These are phyloP conservation scores for Petunia hybrid DNA, from an alignment of 305 asterid species.

Conservation along the genomic window DNA sequence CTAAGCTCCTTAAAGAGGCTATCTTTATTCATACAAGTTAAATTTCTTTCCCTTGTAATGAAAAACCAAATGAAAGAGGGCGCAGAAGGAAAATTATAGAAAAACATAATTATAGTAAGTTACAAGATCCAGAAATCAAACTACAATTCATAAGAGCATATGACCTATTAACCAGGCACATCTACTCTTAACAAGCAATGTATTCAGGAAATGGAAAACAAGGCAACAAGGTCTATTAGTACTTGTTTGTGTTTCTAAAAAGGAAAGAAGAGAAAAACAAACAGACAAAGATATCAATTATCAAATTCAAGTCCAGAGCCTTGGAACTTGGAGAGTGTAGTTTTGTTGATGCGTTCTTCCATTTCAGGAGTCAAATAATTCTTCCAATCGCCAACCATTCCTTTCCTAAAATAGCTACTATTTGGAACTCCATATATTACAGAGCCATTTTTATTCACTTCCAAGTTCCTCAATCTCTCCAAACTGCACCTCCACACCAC, in stretches of 20 bases:
- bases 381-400: constrained; percentile 67
- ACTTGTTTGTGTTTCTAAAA: background rate
- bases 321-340: constrained; percentile 30
- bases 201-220: no score
- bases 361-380: constrained; percentile 50
- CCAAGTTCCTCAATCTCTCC: constrained; percentile 43
- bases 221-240: no score
- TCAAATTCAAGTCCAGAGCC: constrained; percentile 37
- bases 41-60: no score
- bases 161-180: no score
- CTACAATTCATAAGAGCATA: no score
- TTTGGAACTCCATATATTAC: constrained; percentile 36
- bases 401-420: constrained; percentile 51
- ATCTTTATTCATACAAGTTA: no score
- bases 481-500: constrained; percentile 41
- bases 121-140: background rate
- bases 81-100: background rate
- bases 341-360: constrained; percentile 37
- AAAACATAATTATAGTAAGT: background rate
- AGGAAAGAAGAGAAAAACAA: background rate
- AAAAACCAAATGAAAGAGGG: background rate
- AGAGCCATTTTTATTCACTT: constrained; percentile 41
- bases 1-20: no score
- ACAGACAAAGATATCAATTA: background rate
- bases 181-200: no score